Evolutionary conservation across 1,284 basidiomycete species (phyloP).

Genomic region (Neotropicomus parvogracilis): DNA sequence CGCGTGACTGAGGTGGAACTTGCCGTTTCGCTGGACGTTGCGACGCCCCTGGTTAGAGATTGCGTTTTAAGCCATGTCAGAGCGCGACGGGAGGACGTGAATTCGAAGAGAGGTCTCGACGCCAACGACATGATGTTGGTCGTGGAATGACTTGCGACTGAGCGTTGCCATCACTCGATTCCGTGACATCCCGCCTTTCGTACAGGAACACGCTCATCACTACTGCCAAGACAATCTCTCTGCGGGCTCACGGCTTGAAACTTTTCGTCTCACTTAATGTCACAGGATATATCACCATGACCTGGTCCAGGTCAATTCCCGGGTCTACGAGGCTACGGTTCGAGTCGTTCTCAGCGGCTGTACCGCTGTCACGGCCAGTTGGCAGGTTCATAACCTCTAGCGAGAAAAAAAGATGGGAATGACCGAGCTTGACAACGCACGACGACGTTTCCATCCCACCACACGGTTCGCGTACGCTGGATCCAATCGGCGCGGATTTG

Average conservation of each 20-base stretch:
- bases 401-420: not conserved
- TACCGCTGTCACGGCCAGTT: not conserved
- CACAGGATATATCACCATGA: too few relatives aligned
- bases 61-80: not conserved
- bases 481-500: not conserved
- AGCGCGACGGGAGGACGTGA: not conserved
- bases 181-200: constrained; percentile 5
- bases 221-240: not conserved
- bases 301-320: too few relatives aligned
- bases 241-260: not conserved
- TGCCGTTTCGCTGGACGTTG: constrained; percentile 22
- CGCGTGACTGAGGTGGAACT: constrained; percentile 3
- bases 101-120: constrained; percentile 2
- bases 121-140: constrained; percentile 17
- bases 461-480: not conserved
- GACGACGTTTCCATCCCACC: too few relatives aligned
- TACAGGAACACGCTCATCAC: constrained; percentile 1
- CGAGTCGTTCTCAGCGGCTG: too few relatives aligned
- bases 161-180: not conserved
- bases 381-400: not conserved
- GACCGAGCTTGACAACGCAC: too few relatives aligned
- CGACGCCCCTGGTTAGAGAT: constrained; percentile 11
- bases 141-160: not conserved
- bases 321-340: too few relatives aligned
- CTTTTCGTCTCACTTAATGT: too few relatives aligned